A percentile compares a stretch with the other conserved stretches of the same genome.
These are phyloP conservation scores for Akanthomyces muscarius DNA, from an alignment of 2,329 filamentous ascomycete genomes.

Conservation along the genomic window DNA sequence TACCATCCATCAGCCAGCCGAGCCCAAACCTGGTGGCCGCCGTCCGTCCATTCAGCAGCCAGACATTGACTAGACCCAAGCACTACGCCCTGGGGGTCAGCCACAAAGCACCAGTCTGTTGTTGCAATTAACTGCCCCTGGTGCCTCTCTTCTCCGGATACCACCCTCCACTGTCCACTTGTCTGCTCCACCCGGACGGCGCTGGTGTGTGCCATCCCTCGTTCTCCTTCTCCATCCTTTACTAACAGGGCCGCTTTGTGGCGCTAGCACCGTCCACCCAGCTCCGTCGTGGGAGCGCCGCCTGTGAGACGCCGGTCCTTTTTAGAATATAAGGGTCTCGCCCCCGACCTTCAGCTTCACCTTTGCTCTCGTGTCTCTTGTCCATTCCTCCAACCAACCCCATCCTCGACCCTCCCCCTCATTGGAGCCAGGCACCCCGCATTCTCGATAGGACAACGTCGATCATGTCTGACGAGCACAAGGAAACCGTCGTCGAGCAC, in stretches of 20 bases:
- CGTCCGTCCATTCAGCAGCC: constrained; percentile 12
- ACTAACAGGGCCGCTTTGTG: constrained; percentile 12
- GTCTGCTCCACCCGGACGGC: constrained; percentile 6
- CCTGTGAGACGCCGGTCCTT: constrained; percentile 3
- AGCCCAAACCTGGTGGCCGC: not conserved
- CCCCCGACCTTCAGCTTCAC: constrained; percentile 8
- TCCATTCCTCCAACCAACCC: constrained; percentile 2
- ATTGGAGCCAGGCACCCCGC: constrained; percentile 14
- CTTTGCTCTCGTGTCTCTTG: constrained; percentile 2
- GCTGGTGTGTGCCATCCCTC: constrained; percentile 16
- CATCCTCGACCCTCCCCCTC: constrained; percentile 6
- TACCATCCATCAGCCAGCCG: constrained; percentile 16
- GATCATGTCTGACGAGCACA: constrained; percentile 16
- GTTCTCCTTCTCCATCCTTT: constrained; percentile 8
- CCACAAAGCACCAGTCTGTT: constrained; percentile 15
- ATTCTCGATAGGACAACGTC: constrained; percentile 11
- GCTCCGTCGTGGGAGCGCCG: constrained; percentile 13
- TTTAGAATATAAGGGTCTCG: constrained; percentile 16
- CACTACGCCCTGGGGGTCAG: not conserved
- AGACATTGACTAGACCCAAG: not conserved
- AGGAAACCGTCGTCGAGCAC: constrained; percentile 13
- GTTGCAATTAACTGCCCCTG: constrained; percentile 14
- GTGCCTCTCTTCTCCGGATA: constrained; percentile 16
- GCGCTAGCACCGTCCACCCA: constrained; percentile 12
- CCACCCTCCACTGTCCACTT: constrained; percentile 18